Conservation (phyloP, 73 alveolate genomes). For the Tetrahymena elliotti region DNA sequence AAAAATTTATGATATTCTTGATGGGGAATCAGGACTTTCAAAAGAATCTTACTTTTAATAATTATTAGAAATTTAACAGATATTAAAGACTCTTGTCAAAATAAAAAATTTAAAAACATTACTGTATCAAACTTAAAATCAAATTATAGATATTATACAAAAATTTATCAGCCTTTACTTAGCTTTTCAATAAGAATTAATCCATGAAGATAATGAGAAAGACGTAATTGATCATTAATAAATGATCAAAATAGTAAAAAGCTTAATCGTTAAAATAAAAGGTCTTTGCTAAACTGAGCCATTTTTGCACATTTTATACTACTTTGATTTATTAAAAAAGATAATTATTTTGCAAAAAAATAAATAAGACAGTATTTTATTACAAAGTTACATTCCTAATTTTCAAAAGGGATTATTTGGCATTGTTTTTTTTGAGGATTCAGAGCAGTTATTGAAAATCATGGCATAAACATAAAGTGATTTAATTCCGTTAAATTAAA, state of each 20-base stretch:
- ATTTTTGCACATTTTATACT: background rate
- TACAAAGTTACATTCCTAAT: background rate
- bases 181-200: background rate
- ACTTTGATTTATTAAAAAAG: background rate
- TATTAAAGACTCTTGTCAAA: background rate
- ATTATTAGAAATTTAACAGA: background rate
- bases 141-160: background rate
- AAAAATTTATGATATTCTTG: background rate
- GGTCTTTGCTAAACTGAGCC: background rate
- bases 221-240: background rate
- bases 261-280: background rate
- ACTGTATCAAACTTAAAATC: background rate
- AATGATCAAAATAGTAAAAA: background rate
- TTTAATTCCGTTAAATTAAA: background rate
- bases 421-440: background rate
- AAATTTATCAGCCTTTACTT: background rate
- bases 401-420: background rate
- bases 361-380: background rate
- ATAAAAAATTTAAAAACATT: background rate
- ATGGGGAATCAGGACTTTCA: background rate
- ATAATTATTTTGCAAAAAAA: background rate
- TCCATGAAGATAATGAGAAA: background rate
- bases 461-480: background rate
- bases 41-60: background rate
- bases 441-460: background rate